A percentile compares a stretch with the other conserved stretches of the same genome.
phyloP scores from a whole-genome alignment of 1,284 basidiomycete genomes.

The Fomes fomentarius region DNA sequence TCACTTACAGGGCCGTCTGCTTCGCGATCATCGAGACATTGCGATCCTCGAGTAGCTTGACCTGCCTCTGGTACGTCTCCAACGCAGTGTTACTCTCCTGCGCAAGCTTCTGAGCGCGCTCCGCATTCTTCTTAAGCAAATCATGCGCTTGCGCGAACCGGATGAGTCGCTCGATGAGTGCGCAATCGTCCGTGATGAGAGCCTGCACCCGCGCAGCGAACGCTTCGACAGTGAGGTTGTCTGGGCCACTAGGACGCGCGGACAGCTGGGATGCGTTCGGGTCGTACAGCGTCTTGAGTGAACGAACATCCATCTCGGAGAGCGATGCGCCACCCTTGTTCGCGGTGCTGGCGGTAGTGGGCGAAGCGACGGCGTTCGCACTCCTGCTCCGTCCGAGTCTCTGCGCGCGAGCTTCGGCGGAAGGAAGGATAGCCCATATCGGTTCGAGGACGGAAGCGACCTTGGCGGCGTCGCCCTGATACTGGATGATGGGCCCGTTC shows the following conservation, averaged over 20 bases:
- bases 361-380: conserved; percentile 31
- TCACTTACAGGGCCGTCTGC: conserved; percentile 56
- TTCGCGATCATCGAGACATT: conserved; percentile 55
- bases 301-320: conserved; percentile 79
- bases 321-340: conserved; percentile 50
- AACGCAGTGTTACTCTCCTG: conserved; percentile 77
- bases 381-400: conserved; percentile 57
- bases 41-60: conserved; percentile 77
- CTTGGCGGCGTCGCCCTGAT: conserved; percentile 56
- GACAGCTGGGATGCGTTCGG: conserved; percentile 39
- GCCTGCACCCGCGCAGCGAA: conserved; percentile 79
- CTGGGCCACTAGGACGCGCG: conserved; percentile 27
- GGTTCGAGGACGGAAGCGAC: conserved; percentile 67
- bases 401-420: conserved; percentile 72
- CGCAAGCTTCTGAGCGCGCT: conserved; percentile 86
- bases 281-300: conserved; percentile 76
- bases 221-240: conserved; percentile 65
- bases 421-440: conserved; percentile 81
- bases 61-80: conserved; percentile 89
- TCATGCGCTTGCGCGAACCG: conserved; percentile 88
- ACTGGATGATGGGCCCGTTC: conserved; percentile 39
- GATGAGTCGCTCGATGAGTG: conserved; percentile 80
- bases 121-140: conserved; percentile 87
- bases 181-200: conserved; percentile 78
- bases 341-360: conserved; percentile 37